Percentiles rank a stretch among this genome's conserved stretches.
phyloP scores from a whole-genome alignment of 140 eudicot species.

The Bidens hawaiensis region DNA sequence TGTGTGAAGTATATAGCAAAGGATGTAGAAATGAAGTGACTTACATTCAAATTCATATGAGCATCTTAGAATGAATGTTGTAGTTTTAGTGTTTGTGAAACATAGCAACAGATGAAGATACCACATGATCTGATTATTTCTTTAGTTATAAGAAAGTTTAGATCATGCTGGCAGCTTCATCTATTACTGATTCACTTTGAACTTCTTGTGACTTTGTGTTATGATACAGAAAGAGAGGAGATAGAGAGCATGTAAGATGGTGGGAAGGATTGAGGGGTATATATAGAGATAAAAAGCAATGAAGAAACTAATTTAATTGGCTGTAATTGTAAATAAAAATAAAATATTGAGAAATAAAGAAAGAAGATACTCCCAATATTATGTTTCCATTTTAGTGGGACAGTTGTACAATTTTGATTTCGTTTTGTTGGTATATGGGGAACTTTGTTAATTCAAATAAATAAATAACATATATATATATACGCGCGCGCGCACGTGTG shows the following conservation, averaged over 20 bases:
- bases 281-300: constrained; percentile 13
- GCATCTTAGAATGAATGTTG: background rate
- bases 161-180: constrained; percentile 99
- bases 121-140: constrained; percentile 84
- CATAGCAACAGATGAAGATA: constrained; percentile 55
- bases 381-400: constrained; percentile 42
- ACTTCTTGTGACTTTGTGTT: background rate
- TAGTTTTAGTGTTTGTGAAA: constrained; percentile 18
- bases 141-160: constrained; percentile 36
- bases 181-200: constrained; percentile 44
- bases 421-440: constrained; percentile 43
- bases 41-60: background rate
- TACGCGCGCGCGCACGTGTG: too few species aligned
- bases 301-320: background rate
- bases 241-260: constrained; percentile 20
- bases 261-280: constrained; percentile 23
- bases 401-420: constrained; percentile 31
- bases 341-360: background rate
- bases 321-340: background rate
- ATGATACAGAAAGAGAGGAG: constrained; percentile 10
- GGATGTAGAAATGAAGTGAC: background rate
- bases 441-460: constrained; percentile 13
- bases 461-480: too few species aligned
- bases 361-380: constrained; percentile 21
- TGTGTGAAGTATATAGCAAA: background rate